Evolutionary conservation across 2,329 filamentous ascomycete genomes (phyloP), one percentile per base, ranked within the genome.

Genomic region (Rhytidhysteron rufulum): DNA sequence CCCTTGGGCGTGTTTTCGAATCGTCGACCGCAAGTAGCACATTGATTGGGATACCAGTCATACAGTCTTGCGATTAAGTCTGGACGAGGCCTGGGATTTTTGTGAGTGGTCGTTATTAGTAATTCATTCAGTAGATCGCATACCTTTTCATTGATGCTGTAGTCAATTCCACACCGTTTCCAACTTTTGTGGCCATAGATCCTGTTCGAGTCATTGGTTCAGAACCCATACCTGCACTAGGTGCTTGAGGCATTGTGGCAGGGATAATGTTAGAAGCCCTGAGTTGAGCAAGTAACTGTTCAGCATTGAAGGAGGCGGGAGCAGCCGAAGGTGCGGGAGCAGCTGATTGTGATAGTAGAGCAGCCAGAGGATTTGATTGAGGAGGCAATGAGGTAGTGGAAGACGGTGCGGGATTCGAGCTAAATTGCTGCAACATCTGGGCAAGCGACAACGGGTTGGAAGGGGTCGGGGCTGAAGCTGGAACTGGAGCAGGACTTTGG

Each of bases 1-100:
- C 91, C 91, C 49, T 86, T 82, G 10, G 83, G 80, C 35, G 87
- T 86, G 4, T 79, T 79, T 39, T 78, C 78, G 64, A 98, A 98
- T 2, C 93, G 83, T 44, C 90, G 80, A 18, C 91, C 93, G 61
- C 93, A 98, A 43, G 91, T 91, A 10, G 85, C 87, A 63, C 93
- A 98, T 41, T 90, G 86, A 43, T 89, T 86, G 0, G 91, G 87
- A 29, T 88, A 79, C 16, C 84, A 80, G 45, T 91, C 87, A 59
- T 95, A 91, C 7, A 97, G 77, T 15, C 74, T 75, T 15, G 80
- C 73, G 6, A 95, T 74, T 11, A 95, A 72, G 49, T 88, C 78
- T 11, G 85, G 83, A 13, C 87, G 86, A 48, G 83, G 84, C 54
- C 85, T 88, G 55, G 32, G 13, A 38, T 30, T 11, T 21, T 18